A percentile compares a stretch with the other conserved stretches of the same genome.
Conservation (phyloP, 495 filamentous ascomycete genomes). For the Trichoderma parareesei region DNA sequence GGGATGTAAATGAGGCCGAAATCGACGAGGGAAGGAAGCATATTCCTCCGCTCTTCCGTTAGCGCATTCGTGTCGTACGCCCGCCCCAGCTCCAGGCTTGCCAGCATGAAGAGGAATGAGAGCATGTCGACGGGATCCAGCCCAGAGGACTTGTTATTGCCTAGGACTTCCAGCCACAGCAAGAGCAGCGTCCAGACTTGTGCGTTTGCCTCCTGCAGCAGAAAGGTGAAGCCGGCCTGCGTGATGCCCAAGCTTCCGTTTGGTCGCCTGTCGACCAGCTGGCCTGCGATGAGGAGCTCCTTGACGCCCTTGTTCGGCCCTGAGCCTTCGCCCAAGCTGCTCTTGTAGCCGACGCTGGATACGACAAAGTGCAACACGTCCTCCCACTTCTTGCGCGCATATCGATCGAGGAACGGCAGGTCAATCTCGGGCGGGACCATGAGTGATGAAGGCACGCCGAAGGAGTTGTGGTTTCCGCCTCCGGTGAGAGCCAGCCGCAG, state of each 20-base stretch:
- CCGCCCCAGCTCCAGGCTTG: constrained; percentile 80
- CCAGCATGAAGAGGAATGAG: constrained; percentile 93
- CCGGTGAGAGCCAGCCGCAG: constrained; percentile 80
- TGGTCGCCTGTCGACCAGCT: constrained; percentile 61
- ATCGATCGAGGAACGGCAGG: constrained; percentile 69
- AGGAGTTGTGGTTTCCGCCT: constrained; percentile 74
- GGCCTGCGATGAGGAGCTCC: constrained; percentile 65
- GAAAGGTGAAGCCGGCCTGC: constrained; percentile 83
- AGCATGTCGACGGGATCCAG: constrained; percentile 91
- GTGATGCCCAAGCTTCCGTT: constrained; percentile 61
- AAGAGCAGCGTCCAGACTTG: constrained; percentile 95
- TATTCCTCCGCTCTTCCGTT: constrained; percentile 70
- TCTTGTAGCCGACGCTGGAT: constrained; percentile 38
- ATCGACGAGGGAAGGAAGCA: constrained; percentile 77
- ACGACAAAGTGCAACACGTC: constrained; percentile 94
- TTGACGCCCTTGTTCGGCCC: constrained; percentile 74
- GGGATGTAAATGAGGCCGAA: constrained; percentile 79
- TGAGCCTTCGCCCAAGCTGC: constrained; percentile 20
- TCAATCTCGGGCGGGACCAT: constrained; percentile 50
- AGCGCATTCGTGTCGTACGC: constrained; percentile 77
- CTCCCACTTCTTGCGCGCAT: constrained; percentile 87
- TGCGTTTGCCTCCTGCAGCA: constrained; percentile 88
- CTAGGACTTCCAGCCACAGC: constrained; percentile 82
- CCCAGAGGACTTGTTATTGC: constrained; percentile 44
- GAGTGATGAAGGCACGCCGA: constrained; percentile 71